A percentile compares a stretch with the other conserved stretches of the same genome.
Conservation (phyloP, 148 eudicot species). For the Polygonum aviculare region DNA sequence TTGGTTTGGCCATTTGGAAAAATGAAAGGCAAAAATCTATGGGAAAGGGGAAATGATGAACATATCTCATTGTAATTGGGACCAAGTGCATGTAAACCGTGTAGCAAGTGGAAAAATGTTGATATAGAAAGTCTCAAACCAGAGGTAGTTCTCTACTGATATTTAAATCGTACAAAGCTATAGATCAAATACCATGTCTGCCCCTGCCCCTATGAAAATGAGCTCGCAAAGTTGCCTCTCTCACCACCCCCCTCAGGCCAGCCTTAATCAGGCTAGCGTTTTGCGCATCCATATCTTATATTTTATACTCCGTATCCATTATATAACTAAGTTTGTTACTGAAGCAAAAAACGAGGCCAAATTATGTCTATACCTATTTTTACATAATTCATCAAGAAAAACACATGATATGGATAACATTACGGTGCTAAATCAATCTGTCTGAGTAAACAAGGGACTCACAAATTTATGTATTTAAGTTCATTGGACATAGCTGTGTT, state of each 20-base stretch:
- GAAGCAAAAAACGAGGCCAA: background rate
- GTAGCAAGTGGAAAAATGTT: background rate
- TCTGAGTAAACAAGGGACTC: background rate
- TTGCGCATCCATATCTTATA: background rate
- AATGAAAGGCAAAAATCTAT: background rate
- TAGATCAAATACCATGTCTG: background rate
- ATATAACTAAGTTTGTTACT: background rate
- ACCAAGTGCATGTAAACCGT: background rate
- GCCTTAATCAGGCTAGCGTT: background rate
- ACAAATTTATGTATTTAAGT: background rate
- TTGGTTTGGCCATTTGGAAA: no score
- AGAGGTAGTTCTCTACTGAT: background rate
- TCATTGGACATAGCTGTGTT: background rate
- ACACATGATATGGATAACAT: no score
- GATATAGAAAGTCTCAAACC: background rate
- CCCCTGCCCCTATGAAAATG: background rate
- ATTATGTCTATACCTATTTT: no score
- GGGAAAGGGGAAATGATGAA: background rate
- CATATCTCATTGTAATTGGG: background rate
- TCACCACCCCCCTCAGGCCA: background rate
- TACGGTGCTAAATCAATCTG: background rate
- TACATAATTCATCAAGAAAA: no score
- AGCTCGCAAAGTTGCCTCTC: background rate
- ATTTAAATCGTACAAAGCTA: background rate
- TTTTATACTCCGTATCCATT: background rate